phyloP scores from a whole-genome alignment of 1,139 yeast genomes.

The Spencermartinsiella ligniputridi region DNA sequence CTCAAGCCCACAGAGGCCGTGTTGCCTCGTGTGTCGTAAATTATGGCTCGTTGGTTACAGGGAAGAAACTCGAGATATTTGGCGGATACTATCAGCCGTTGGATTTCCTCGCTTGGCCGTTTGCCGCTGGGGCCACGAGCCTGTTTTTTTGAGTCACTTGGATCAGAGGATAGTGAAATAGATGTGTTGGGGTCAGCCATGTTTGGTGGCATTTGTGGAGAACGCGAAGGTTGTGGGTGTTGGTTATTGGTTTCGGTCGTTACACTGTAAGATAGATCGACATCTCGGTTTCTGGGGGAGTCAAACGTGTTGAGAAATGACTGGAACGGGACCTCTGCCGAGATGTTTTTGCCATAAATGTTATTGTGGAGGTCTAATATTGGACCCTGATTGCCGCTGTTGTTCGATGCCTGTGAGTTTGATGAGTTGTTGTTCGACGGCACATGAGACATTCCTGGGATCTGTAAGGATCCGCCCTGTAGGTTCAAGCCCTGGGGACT shows the following conservation, averaged over 20 bases:
- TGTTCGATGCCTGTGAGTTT: background rate
- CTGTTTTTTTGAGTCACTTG: background rate
- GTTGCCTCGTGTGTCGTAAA: slow-evolving; percentile 24
- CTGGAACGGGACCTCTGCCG: slow-evolving; percentile 11
- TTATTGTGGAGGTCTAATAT: background rate
- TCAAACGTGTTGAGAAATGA: slow-evolving; percentile 10
- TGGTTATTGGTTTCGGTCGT: background rate
- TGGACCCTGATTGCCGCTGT: background rate
- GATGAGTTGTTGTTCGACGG: background rate
- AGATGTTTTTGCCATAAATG: background rate
- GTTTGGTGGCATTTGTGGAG: background rate
- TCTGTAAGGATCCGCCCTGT: background rate
- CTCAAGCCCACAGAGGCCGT: slow-evolving; percentile 19
- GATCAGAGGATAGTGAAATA: background rate
- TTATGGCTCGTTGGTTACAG: slow-evolving; percentile 20
- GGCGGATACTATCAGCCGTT: background rate
- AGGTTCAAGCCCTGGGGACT: background rate
- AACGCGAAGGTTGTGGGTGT: background rate
- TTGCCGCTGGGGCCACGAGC: background rate
- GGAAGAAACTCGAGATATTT: slow-evolving; percentile 20
- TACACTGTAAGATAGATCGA: background rate
- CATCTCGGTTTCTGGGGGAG: background rate
- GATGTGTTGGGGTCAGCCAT: background rate
- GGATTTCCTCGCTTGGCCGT: background rate
- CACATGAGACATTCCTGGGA: background rate